phyloP scores from a whole-genome alignment of 441 rosid genomes.

The Cnidoscolus chayamansa region DNA sequence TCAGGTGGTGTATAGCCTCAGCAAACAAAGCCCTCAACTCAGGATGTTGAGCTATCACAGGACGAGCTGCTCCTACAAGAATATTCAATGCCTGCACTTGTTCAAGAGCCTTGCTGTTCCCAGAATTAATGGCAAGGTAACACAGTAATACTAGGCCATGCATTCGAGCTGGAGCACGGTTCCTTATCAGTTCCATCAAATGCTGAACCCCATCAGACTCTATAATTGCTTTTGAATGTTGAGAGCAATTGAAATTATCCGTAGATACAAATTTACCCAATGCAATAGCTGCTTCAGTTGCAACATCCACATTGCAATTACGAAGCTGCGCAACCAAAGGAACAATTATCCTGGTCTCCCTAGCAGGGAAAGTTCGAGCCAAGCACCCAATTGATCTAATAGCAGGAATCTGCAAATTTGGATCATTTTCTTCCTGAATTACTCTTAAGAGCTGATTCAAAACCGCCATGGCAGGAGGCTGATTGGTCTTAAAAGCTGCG shows the following conservation, averaged over 20 bases:
- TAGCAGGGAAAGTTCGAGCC: conserved; percentile 55
- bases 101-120: conserved; percentile 53
- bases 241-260: conserved; percentile 48
- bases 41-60: conserved; percentile 39
- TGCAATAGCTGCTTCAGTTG: conserved; percentile 49
- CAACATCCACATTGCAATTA: conserved; percentile 30
- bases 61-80: conserved; percentile 48
- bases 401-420: conserved; percentile 37
- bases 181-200: conserved; percentile 37
- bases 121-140: conserved; percentile 47
- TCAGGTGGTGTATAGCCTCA: conserved; percentile 45
- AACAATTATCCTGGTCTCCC: conserved; percentile 43
- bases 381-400: conserved; percentile 49
- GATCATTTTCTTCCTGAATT: conserved; percentile 36
- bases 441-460: conserved; percentile 53
- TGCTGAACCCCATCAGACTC: conserved; percentile 48
- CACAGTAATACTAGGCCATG: conserved; percentile 42
- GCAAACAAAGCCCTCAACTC: conserved; percentile 44
- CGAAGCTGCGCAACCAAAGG: conserved; percentile 46
- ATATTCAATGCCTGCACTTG: conserved; percentile 44
- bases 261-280: conserved; percentile 50
- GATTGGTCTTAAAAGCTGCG: conserved; percentile 51
- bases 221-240: conserved; percentile 53
- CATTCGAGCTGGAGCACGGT: conserved; percentile 35
- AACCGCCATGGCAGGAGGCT: conserved; percentile 55